phyloP scores from a whole-genome alignment of 306 rosid genomes.

The Boehmeria nivea region DNA sequence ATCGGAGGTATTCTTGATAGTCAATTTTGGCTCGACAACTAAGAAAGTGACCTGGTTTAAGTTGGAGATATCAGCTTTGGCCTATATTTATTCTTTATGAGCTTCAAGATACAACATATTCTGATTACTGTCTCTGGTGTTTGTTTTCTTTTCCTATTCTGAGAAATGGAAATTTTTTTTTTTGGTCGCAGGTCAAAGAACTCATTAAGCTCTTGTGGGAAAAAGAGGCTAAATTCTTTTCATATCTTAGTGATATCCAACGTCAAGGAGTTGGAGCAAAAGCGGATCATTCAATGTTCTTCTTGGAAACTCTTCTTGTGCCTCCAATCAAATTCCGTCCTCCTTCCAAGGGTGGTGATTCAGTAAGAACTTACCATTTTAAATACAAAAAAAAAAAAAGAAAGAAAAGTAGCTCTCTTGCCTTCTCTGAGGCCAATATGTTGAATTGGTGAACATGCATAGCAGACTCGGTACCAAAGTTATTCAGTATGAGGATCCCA shows the following conservation, averaged over 20 bases:
- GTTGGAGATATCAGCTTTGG: too few species aligned
- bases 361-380: constrained; percentile 50
- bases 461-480: too few species aligned
- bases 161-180: too few species aligned
- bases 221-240: constrained; percentile 64
- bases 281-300: constrained; percentile 68
- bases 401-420: neutral
- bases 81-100: too few species aligned
- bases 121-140: constrained; percentile 1
- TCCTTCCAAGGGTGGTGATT: constrained; percentile 72
- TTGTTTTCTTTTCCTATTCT: constrained; percentile 5
- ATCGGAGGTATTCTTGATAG: constrained; percentile 47
- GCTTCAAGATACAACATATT: too few species aligned
- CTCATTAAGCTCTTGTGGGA: constrained; percentile 57
- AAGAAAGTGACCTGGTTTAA: neutral
- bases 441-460: too few species aligned
- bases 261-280: constrained; percentile 55
- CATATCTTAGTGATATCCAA: constrained; percentile 64
- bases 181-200: constrained; percentile 47
- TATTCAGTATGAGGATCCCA: too few species aligned
- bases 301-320: constrained; percentile 75
- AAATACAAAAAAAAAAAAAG: too few species aligned
- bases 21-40: neutral
- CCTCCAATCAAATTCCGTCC: constrained; percentile 94
- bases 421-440: too few species aligned